phyloP scores from a whole-genome alignment of 2,329 filamentous ascomycete genomes.

The Aspergillus udagawae region DNA sequence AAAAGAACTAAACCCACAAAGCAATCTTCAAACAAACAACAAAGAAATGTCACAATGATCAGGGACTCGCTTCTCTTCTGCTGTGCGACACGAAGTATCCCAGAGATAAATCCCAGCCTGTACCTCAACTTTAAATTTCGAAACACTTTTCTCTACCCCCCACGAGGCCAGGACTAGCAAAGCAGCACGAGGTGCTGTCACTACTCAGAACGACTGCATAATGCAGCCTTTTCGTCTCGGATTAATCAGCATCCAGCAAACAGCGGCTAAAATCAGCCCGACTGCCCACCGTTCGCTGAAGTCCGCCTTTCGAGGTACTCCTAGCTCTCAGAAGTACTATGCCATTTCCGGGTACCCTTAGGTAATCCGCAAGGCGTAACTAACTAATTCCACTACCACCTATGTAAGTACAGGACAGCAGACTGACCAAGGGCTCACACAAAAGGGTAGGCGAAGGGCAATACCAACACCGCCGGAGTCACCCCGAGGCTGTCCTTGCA shows the following conservation, averaged over 20 bases:
- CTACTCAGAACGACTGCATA: too few relatives aligned
- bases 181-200: slow-evolving; percentile 9
- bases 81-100: background rate
- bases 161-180: slow-evolving; percentile 6
- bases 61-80: background rate
- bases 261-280: background rate
- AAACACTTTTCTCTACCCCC: background rate
- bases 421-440: background rate
- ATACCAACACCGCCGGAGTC: background rate
- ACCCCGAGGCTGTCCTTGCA: slow-evolving; percentile 1
- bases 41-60: background rate
- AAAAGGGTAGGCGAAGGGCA: background rate
- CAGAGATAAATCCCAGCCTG: background rate
- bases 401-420: background rate
- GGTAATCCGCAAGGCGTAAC: background rate
- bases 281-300: background rate
- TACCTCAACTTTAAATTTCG: background rate
- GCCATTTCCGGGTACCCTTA: background rate
- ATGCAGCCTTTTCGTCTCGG: background rate
- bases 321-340: background rate
- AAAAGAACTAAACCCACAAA: background rate
- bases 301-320: background rate
- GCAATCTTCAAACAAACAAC: background rate
- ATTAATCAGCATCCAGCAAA: background rate
- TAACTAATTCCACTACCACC: background rate